Evolutionary conservation across 2,329 filamentous ascomycete species (phyloP).

Genomic region (Drechslerella stenobrocha): DNA sequence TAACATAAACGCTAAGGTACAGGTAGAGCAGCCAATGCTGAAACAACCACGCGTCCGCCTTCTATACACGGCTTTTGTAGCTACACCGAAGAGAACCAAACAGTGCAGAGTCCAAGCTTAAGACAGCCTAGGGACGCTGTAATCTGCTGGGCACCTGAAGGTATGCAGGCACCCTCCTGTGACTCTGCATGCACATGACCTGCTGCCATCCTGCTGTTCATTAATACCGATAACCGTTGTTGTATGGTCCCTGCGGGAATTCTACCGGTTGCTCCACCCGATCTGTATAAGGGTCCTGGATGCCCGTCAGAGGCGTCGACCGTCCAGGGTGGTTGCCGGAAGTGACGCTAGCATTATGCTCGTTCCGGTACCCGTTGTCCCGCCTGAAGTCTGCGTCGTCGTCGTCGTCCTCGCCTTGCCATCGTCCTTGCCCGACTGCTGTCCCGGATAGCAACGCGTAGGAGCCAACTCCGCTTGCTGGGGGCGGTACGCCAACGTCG

Average conservation of each 20-base stretch:
- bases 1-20: no score
- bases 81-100: neutral
- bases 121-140: no score
- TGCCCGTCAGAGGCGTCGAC: constrained; percentile 39
- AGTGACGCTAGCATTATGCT: constrained; percentile 29
- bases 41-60: no score
- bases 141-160: no score
- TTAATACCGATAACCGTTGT: constrained; percentile 37
- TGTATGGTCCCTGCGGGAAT: constrained; percentile 40
- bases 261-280: constrained; percentile 40
- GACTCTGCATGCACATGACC: neutral
- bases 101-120: neutral
- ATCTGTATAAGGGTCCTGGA: constrained; percentile 39
- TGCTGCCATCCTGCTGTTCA: neutral
- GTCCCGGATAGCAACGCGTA: constrained; percentile 39
- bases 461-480: constrained; percentile 20
- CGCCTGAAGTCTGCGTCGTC: constrained; percentile 39
- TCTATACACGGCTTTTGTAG: no score
- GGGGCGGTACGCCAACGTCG: constrained; percentile 17
- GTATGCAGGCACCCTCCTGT: neutral
- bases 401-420: constrained; percentile 46
- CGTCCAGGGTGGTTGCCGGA: constrained; percentile 25
- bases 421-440: constrained; percentile 40
- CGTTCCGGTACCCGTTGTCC: constrained; percentile 33
- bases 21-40: no score